phyloP scores from a whole-genome alignment of 768 basidiomycete species.

The Dendrothele bispora region DNA sequence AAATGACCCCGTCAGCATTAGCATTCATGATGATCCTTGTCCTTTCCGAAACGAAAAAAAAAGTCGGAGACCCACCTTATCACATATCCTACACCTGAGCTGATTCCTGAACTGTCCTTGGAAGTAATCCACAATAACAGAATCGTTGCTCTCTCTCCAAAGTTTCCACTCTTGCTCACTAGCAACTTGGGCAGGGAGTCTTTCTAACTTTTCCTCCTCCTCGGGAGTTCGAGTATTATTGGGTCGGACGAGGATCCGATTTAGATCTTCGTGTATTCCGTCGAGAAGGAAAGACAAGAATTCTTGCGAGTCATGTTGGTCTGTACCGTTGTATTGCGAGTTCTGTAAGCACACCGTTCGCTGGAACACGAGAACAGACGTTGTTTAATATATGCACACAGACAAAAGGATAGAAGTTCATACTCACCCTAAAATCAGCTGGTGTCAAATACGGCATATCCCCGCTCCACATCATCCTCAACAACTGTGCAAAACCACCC shows the following conservation, averaged over 20 bases:
- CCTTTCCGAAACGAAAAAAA: neutral
- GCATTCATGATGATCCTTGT: no score
- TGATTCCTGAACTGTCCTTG: conserved; percentile 95
- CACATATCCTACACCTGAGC: conserved; percentile 87
- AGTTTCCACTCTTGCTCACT: conserved; percentile 91
- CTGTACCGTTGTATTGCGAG: conserved; percentile 76
- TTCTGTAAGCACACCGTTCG: conserved; percentile 49
- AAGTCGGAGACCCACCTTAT: conserved; percentile 60
- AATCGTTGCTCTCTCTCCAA: conserved; percentile 89
- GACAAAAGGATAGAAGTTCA: conserved; percentile 22
- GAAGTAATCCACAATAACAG: conserved; percentile 94
- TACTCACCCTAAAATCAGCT: conserved; percentile 72
- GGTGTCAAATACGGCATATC: conserved; percentile 84
- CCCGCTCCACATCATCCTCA: conserved; percentile 87
- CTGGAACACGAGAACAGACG: conserved; percentile 25
- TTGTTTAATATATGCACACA: neutral
- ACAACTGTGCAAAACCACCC: conserved; percentile 76
- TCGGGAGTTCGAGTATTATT: conserved; percentile 64
- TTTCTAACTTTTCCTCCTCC: conserved; percentile 86
- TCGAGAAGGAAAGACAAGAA: conserved; percentile 94
- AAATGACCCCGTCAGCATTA: no score
- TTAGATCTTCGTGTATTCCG: conserved; percentile 87
- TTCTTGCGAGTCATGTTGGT: conserved; percentile 98
- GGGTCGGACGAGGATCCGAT: conserved; percentile 77
- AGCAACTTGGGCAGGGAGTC: conserved; percentile 82